phyloP scores from a whole-genome alignment of 768 basidiomycete species.

The Mycena rosella region DNA sequence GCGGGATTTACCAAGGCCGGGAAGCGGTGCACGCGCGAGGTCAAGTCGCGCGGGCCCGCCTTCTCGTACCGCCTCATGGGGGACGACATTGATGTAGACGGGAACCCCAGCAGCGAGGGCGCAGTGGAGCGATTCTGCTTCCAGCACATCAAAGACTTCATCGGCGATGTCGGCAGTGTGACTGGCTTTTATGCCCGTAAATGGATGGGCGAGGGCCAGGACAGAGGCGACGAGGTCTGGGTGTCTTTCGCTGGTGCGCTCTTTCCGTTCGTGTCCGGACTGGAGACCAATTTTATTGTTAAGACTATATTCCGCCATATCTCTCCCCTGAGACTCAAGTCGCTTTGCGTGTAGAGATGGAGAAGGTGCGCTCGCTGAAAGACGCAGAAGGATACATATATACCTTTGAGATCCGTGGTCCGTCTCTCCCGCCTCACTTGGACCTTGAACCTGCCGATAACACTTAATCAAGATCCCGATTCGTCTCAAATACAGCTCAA shows the following conservation, averaged over 20 bases:
- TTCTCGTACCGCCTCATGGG: slow-evolving; percentile 32
- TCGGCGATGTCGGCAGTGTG: slow-evolving; percentile 21
- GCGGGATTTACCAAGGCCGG: slow-evolving; percentile 37
- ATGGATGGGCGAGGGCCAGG: slow-evolving; percentile 35
- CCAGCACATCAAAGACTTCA: slow-evolving; percentile 39
- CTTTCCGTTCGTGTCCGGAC: not conserved
- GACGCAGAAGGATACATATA: slow-evolving; percentile 87
- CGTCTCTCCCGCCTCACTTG: not conserved
- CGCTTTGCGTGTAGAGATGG: slow-evolving; percentile 41
- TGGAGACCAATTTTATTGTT: not conserved
- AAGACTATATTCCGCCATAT: slow-evolving; percentile 37
- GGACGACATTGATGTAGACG: slow-evolving; percentile 33
- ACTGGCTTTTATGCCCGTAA: slow-evolving; percentile 37
- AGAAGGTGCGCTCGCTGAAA: slow-evolving; percentile 61
- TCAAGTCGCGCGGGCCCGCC: slow-evolving; percentile 37
- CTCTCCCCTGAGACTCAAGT: slow-evolving; percentile 38
- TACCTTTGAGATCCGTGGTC: slow-evolving; percentile 83
- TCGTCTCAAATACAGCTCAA: slow-evolving; percentile 71
- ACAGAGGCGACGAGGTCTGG: slow-evolving; percentile 35
- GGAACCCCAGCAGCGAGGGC: slow-evolving; percentile 32
- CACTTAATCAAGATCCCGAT: slow-evolving; percentile 33
- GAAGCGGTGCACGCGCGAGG: slow-evolving; percentile 36
- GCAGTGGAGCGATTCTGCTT: slow-evolving; percentile 36
- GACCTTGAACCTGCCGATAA: not conserved
- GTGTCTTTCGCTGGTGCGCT: slow-evolving; percentile 31